These are phyloP conservation scores for Limnomonas spitsbergensis DNA, from an alignment of 139 green algal genomes.

Conservation along the genomic window DNA sequence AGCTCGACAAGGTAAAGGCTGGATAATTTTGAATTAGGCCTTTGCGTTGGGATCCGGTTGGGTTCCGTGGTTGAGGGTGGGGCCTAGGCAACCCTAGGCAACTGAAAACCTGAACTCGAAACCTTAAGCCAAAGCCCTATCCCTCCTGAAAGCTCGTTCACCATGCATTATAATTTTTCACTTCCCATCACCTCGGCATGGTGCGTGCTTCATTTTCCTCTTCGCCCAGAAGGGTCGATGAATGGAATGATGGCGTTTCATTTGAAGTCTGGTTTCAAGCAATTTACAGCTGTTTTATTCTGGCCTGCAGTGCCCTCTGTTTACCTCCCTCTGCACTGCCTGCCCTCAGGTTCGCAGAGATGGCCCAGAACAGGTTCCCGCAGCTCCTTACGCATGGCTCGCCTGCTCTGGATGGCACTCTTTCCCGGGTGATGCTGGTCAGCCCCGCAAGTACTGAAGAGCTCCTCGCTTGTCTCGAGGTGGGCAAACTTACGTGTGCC, in stretches of 20 bases:
- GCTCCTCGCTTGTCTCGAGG: background rate
- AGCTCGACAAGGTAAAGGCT: background rate
- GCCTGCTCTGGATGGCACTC: background rate
- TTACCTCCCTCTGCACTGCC: background rate
- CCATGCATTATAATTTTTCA: too few relatives aligned
- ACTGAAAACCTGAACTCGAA: too few relatives aligned
- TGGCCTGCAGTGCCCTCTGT: background rate
- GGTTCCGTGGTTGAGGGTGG: background rate
- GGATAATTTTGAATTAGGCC: too few relatives aligned
- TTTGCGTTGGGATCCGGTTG: too few relatives aligned
- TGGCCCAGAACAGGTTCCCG: background rate
- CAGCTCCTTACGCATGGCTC: background rate
- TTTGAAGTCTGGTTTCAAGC: background rate
- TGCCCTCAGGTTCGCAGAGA: conserved; percentile 1
- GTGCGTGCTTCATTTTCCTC: background rate
- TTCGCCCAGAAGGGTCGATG: background rate
- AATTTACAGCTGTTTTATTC: background rate
- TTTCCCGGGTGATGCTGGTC: conserved; percentile 2
- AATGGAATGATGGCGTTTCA: too few relatives aligned
- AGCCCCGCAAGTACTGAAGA: background rate
- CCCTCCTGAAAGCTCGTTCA: too few relatives aligned
- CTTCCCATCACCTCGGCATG: too few relatives aligned
- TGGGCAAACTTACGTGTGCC: background rate
- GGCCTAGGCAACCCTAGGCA: background rate
- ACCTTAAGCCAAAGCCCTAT: too few relatives aligned